Base-by-base conservation (phyloP, 2,329 filamentous ascomycete species). In the Setomelanomma holmii region DNA sequence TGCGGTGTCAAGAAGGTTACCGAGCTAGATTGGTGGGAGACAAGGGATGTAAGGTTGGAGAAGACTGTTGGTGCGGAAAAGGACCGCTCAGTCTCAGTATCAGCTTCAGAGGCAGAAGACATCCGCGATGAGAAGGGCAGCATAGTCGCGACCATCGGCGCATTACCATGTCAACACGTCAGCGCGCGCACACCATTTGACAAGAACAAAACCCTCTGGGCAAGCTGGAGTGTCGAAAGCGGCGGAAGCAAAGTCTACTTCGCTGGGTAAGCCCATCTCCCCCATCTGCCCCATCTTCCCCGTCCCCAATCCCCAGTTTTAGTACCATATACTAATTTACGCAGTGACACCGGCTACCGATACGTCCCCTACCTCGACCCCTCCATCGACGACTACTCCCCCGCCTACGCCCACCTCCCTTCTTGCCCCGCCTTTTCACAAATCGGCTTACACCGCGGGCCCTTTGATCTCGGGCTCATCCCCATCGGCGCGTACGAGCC, bases 21-120 rank as follows among this genome's bases (percentile, higher is more conserved):
- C 0, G 93, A 97, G 77, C 75, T 97, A 66, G 93, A 98, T 76
- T 97, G 93, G 93, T 97, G 93, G 93, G 88, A 96, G 63, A 88
- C 90, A 58, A 83, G 86, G 5, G 87, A 93, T 41, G 74, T 96
- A n/a, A 85, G 79, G 0, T 76, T 96, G 21, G 80, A 83, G 56
- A 56, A 54, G 30, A 36, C 19, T 19, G 22, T n/a, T n/a, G 19
- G 40, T 19, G 27, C 43, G 39, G 12, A 49, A 60, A n/a, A 30
- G 20, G n/a, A 23, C 41, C 6, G 24, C 6, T 6, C 6, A 27
- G 24, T 27, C 6, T 27, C 6, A 27, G 24, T 27, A 12, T 27
- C 12, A 27, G 6, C 24, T 27, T 27, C 24, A 12, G 24, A 27
- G 24, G 24, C n/a, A n/a, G n/a, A n/a, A n/a, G n/a, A n/a, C n/a